Percentiles rank a stretch among this genome's conserved stretches.
phyloP scores from a whole-genome alignment of 2,329 filamentous ascomycete genomes.

The Diplocarpon mali region DNA sequence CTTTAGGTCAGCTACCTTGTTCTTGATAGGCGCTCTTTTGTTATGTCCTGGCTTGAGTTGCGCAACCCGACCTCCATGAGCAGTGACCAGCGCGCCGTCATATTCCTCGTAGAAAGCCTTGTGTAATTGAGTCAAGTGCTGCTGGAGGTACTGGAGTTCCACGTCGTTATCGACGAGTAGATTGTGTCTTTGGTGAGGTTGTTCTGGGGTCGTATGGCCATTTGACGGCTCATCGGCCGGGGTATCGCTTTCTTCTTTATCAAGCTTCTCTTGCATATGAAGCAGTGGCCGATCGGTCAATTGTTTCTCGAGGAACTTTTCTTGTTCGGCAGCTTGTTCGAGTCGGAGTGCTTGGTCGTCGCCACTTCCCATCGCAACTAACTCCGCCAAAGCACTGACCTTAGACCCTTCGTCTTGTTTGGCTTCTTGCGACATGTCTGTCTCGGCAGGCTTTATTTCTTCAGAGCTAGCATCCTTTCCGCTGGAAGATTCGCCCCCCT shows the following conservation, averaged over 20 bases:
- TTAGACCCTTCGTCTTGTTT: constrained; percentile 8
- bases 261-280: constrained; percentile 85
- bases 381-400: constrained; percentile 51
- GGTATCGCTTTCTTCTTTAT: constrained; percentile 53
- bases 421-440: constrained; percentile 1
- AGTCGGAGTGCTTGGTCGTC: constrained; percentile 59
- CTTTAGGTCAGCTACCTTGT: constrained; percentile 35
- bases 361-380: constrained; percentile 64
- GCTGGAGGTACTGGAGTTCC: constrained; percentile 67
- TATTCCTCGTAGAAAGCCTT: constrained; percentile 74
- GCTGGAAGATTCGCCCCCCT: background rate
- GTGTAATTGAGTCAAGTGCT: constrained; percentile 67
- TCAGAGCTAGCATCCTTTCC: background rate
- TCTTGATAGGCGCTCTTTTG: constrained; percentile 36
- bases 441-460: constrained; percentile 32
- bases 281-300: constrained; percentile 77
- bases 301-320: constrained; percentile 78
- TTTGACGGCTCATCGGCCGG: constrained; percentile 28
- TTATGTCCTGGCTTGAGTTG: constrained; percentile 27
- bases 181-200: constrained; percentile 48
- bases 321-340: constrained; percentile 73
- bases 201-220: constrained; percentile 27
- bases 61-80: constrained; percentile 31
- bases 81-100: constrained; percentile 38
- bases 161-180: constrained; percentile 80